A percentile compares a stretch with the other conserved stretches of the same genome.
Conservation (phyloP, 2,329 filamentous ascomycete genomes). For the Ascochyta koolunga region DNA sequence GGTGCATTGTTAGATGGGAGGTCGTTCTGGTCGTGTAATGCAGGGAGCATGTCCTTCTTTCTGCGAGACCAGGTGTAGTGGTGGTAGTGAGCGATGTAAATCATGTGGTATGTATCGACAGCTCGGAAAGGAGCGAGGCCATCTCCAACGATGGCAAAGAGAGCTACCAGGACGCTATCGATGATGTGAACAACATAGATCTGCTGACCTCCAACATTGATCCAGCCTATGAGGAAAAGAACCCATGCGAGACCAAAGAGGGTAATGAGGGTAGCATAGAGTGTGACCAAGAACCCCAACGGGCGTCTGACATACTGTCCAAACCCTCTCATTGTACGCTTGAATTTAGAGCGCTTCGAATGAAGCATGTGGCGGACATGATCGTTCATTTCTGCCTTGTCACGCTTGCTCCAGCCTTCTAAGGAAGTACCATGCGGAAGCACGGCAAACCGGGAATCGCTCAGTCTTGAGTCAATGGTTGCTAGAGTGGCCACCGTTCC, state of each 20-base stretch:
- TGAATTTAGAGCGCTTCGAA: slow-evolving; percentile 78
- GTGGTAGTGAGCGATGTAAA: slow-evolving; percentile 77
- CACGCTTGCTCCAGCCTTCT: slow-evolving; percentile 75
- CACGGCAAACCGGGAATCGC: slow-evolving; percentile 76
- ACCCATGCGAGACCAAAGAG: slow-evolving; percentile 88
- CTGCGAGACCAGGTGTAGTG: slow-evolving; percentile 69
- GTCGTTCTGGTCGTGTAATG: slow-evolving; percentile 72
- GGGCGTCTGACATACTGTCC: slow-evolving; percentile 77
- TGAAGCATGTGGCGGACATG: slow-evolving; percentile 88
- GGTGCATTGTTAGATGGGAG: slow-evolving; percentile 59
- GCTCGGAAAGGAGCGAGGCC: slow-evolving; percentile 72
- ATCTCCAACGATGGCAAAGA: slow-evolving; percentile 69
- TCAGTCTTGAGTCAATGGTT: slow-evolving; percentile 72
- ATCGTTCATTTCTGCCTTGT: slow-evolving; percentile 80
- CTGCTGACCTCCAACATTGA: slow-evolving; percentile 77
- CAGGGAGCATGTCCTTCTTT: slow-evolving; percentile 65
- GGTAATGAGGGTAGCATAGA: slow-evolving; percentile 83
- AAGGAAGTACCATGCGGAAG: slow-evolving; percentile 75
- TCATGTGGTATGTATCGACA: slow-evolving; percentile 87
- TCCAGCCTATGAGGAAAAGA: slow-evolving; percentile 88
- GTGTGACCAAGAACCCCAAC: slow-evolving; percentile 80
- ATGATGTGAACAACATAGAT: slow-evolving; percentile 62
- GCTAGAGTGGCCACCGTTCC: slow-evolving; percentile 48
- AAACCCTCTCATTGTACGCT: slow-evolving; percentile 79
- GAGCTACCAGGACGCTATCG: slow-evolving; percentile 65